A percentile compares a stretch with the other conserved stretches of the same genome.
Conservation (phyloP, 202 grass and related monocot species). For the Digitaria exilis region DNA sequence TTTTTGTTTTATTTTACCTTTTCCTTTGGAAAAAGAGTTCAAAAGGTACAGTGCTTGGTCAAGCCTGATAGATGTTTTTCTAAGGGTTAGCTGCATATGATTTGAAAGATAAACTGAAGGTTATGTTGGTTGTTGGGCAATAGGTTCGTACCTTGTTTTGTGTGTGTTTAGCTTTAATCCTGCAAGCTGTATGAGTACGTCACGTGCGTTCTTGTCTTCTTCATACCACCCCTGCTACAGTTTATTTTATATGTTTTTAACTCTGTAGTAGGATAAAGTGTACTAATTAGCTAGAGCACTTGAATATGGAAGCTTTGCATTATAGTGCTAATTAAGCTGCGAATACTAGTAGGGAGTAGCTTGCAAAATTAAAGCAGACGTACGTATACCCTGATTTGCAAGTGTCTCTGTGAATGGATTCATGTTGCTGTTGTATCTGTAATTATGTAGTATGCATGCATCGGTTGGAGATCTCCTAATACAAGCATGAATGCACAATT, state of each 20-base stretch:
- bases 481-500: no score
- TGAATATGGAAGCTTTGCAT: background rate
- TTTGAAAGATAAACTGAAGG: background rate
- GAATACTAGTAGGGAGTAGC: no score
- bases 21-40: background rate
- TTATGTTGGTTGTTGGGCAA: background rate
- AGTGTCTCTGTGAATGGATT: no score
- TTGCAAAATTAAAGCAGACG: no score
- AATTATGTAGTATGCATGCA: no score
- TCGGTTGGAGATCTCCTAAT: no score
- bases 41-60: background rate
- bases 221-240: background rate
- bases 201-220: background rate
- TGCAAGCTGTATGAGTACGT: background rate
- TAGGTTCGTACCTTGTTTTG: background rate
- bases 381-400: no score
- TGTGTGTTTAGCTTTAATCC: constrained; percentile 24
- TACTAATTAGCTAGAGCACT: background rate
- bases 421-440: no score
- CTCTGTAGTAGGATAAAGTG: background rate
- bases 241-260: background rate
- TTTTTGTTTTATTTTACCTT: background rate
- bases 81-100: background rate
- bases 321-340: no score
- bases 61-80: constrained; percentile 3